Evolutionary conservation across 139 green algal genomes (phyloP).

Genomic region (Chlamydomonas urium): DNA sequence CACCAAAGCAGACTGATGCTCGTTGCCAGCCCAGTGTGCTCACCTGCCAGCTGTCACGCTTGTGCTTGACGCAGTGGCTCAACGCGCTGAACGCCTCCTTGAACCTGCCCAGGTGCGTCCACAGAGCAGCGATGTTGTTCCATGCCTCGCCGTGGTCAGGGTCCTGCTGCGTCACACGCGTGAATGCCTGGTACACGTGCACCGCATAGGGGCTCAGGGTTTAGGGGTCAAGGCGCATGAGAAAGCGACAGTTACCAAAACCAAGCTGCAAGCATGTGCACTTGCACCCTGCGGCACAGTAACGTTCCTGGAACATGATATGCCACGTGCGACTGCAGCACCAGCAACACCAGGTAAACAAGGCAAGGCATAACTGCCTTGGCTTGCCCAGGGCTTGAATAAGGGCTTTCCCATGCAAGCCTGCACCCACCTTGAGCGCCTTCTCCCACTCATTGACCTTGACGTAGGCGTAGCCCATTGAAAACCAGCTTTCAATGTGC

Average conservation of each 20-base stretch:
- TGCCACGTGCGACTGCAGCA: too few species aligned
- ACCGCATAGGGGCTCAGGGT: too few species aligned
- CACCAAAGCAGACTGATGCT: too few species aligned
- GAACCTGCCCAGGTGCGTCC: slow-evolving; percentile 49
- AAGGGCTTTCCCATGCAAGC: too few species aligned
- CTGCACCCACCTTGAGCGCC: slow-evolving; percentile 44
- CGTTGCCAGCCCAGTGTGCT: not conserved
- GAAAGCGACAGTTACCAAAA: too few species aligned
- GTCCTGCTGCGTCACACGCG: slow-evolving; percentile 72
- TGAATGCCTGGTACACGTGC: slow-evolving; percentile 62
- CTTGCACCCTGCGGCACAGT: too few species aligned
- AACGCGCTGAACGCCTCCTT: slow-evolving; percentile 29
- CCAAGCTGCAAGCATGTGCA: too few species aligned
- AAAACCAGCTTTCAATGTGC: slow-evolving; percentile 85
- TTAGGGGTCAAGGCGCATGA: too few species aligned
- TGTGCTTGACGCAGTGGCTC: slow-evolving; percentile 38
- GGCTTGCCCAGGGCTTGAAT: too few species aligned
- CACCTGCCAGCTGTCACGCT: slow-evolving; percentile 76
- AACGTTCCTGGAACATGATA: too few species aligned
- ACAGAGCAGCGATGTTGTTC: slow-evolving; percentile 92
- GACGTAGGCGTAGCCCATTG: slow-evolving; percentile 73
- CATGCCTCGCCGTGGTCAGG: slow-evolving; percentile 86
- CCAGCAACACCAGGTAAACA: too few species aligned
- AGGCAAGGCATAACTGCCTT: too few species aligned
- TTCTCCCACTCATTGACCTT: slow-evolving; percentile 20